These are phyloP conservation scores for Phytophthora gonapodyides DNA, from an alignment of 352 stramenopile genomes.

Conservation along the genomic window DNA sequence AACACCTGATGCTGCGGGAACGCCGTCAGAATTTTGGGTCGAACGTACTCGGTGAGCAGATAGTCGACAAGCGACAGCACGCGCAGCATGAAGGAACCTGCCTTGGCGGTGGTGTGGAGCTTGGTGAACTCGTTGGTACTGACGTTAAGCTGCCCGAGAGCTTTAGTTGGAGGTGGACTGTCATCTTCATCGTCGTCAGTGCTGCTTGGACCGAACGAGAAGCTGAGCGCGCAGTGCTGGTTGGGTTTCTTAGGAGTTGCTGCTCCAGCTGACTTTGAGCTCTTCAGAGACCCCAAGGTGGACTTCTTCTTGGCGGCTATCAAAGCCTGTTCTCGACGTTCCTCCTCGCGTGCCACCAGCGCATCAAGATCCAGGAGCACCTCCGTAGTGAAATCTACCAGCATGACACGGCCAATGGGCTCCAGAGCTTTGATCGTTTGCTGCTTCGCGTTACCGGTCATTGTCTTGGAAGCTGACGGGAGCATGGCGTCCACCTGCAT, in stretches of 20 bases:
- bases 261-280: not conserved
- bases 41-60: constrained; percentile 40
- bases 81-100: constrained; percentile 51
- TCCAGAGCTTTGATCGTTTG: constrained; percentile 33
- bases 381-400: constrained; percentile 57
- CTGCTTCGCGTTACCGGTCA: constrained; percentile 11
- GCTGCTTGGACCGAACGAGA: constrained; percentile 27
- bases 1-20: constrained; percentile 64
- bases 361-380: constrained; percentile 66
- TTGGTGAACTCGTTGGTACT: constrained; percentile 67
- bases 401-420: constrained; percentile 43
- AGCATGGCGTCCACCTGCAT: constrained; percentile 66
- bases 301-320: constrained; percentile 10
- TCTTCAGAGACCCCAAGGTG: constrained; percentile 4
- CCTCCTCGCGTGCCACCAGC: constrained; percentile 49
- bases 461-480: constrained; percentile 23
- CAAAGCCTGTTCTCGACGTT: constrained; percentile 20
- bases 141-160: constrained; percentile 35
- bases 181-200: not conserved
- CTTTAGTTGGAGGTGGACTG: constrained; percentile 3
- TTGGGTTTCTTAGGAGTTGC: constrained; percentile 16
- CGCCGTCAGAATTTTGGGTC: constrained; percentile 45
- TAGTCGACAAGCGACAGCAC: constrained; percentile 52
- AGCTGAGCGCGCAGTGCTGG: constrained; percentile 29
- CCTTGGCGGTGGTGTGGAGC: constrained; percentile 60